Conservation (phyloP, 768 basidiomycete species). For the Tylopilus rubrobrunneus region DNA sequence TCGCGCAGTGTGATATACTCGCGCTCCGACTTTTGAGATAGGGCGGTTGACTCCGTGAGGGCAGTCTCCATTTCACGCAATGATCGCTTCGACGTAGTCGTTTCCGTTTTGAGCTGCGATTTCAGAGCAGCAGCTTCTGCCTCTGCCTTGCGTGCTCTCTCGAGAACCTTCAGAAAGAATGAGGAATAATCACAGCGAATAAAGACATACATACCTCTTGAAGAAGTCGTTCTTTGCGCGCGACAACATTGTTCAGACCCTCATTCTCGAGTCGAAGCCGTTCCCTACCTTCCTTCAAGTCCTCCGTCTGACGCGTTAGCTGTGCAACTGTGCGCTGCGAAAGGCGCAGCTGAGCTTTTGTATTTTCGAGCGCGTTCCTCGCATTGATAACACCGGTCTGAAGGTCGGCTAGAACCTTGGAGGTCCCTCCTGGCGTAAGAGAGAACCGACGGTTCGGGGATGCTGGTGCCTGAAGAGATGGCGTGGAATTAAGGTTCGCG, state of each 20-base stretch:
- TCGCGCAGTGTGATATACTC: constrained; percentile 81
- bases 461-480: constrained; percentile 39
- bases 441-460: constrained; percentile 56
- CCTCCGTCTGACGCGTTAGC: constrained; percentile 81
- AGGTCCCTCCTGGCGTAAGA: constrained; percentile 74
- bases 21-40: constrained; percentile 76
- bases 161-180: constrained; percentile 51
- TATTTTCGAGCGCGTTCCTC: constrained; percentile 79
- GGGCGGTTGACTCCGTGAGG: constrained; percentile 67
- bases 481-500: constrained; percentile 32
- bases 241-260: constrained; percentile 81
- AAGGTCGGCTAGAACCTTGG: constrained; percentile 83
- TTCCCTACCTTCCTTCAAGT: constrained; percentile 84
- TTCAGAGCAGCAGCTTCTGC: constrained; percentile 66
- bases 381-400: constrained; percentile 81
- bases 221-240: constrained; percentile 79
- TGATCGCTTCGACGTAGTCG: constrained; percentile 65
- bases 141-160: constrained; percentile 85
- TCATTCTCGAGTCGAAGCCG: constrained; percentile 82
- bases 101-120: constrained; percentile 69
- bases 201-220: constrained; percentile 62
- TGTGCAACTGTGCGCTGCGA: constrained; percentile 83
- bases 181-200: not conserved
- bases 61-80: constrained; percentile 78
- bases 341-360: constrained; percentile 74